Evolutionary conservation across 83 land plant species (phyloP), one percentile per base, ranked within the genome.

Genomic region (Thuja plicata): DNA sequence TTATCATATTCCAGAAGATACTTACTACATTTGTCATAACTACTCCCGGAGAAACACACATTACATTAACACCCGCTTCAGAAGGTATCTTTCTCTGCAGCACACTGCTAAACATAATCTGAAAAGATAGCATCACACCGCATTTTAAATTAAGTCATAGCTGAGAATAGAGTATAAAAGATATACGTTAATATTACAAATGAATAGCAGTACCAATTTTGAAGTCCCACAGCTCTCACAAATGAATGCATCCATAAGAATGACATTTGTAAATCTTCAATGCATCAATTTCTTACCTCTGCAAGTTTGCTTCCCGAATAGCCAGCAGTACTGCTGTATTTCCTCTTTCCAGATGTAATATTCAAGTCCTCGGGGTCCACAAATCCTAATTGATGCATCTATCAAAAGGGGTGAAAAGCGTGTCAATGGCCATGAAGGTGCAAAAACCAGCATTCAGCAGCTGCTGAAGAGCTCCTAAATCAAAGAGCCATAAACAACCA

Each of bases 11-110:
- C 73, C 73, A 66, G 82, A 32, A 43, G 62, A 62, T 43, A 80
- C 95, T 90, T 91, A 97, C 99, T 87, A 97, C 97, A 92, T 97
- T 97, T 74, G 99, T 97, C n/a, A 91, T 89, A 85, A 97, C 99
- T 78, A 95, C 89, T 43, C 99, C 99, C 57, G 99, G 99, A 84
- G 95, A 94, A 30, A 94, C 96, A 86, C 96, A 96, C 17, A 93
- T 87, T 9, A 95, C 95, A 89, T 76, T 91, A 41, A 97, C 87
- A 34, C 95, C 94, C 86, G 97, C 91, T 93, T 94, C 97, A 82
- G 91, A 87, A 86, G 96, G 98, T 55, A 97, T 76, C 43, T 91
- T 89, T 88, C 91, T 94, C 38, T 94, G 92, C 40, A 97, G 94
- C 76, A 94, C 87, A 89, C 96, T 96, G 91, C 92, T 94, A 88